Base-by-base conservation (phyloP, 2,329 filamentous ascomycete genomes). In the Zymoseptoria tritici region DNA sequence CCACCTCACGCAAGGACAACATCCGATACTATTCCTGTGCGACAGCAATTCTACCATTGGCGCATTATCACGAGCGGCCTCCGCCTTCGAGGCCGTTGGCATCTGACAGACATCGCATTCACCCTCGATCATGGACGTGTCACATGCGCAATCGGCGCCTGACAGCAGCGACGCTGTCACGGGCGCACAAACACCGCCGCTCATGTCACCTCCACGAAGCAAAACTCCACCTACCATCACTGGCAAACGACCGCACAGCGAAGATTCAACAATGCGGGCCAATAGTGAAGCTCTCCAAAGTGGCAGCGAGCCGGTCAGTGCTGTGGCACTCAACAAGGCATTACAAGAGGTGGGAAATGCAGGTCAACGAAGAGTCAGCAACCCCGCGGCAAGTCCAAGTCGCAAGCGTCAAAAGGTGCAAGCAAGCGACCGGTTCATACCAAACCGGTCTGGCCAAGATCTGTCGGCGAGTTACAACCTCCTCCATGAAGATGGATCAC, bases 391-490 rank as follows among this genome's bases (percentile, higher is more conserved):
- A 29, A 89, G 85, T 72, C 86, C 86, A 4, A 87, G 84, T 71
- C 79, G 86, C 62, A 89, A 89, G 74, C 80, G 85, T 64, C 85
- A 87, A 72, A 79, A 85, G 63, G 78, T 88, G 19, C 87, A 88
- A 70, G 62, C 60, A 56, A 77, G 80, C 64, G 69, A 60, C 72
- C 96, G 94, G 69, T 99, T 99, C 73, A 97, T 99, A 67, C 94
- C 94, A 26, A 95, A 94, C 68, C 85, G 94, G 50, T 88, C 92
- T 65, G 94, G 93, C 5, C 91, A 96, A 74, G 94, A 99, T 75
- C 80, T 97, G 22, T 89, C 93, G 73, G 91, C 93, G 57, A 95
- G 91, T 74, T 97, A 94, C 76, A 96, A 87, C 72, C 79, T 97
- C 58, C 81, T 97, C 26, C 90, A 96, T 71, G 93, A 97, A 63